Base-by-base conservation (phyloP, 768 basidiomycete species). In the Suillus spraguei region DNA sequence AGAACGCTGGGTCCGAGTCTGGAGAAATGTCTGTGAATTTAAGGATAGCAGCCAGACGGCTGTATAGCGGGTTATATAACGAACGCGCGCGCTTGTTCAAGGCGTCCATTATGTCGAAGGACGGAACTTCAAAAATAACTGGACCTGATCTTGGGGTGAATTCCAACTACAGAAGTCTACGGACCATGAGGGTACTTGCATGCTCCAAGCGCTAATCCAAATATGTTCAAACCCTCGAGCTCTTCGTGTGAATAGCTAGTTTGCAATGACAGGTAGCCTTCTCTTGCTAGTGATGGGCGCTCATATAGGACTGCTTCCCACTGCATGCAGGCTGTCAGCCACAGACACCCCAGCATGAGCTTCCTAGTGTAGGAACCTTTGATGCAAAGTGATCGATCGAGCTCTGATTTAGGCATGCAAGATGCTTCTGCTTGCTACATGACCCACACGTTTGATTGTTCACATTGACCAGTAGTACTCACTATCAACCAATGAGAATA, bases 251-350 rank as follows among this genome's bases (percentile, higher is more conserved):
- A 9, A 32, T 20, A 9, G 17, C 28, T 5, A 52, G 50, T 16
- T 17, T 32, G 50, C 8, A 28, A 28, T 16, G 8, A 24, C 24
- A 52, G 17, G 28, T 9, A 2, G 17, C 17, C 28, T 4, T 17
- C 17, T 32, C 28, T 17, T 52, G 16, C 17, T 28, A 5, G 2
- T 52, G 17, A 52, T 32, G 50, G 50, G 28, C 28, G 16, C 28
- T 16, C 9, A 52, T 52, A 52, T 52, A 52, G 50, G 17, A 32
- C 32, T 17, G 47, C 28, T 52, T 17, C 28, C 32, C 50, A 11
- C 17, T 52, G 32, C 50, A 20, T 52, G 50, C 32, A 52, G 50
- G 50, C 50, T 32, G 28, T 28, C 9, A 52, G 50, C 50, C 50
- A 32, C 50, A 32, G 10, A 14, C 28, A 52, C 32, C 17, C 32